Evolutionary conservation across 768 basidiomycete species (phyloP).

Genomic region (Phanerodontia chrysosporium): DNA sequence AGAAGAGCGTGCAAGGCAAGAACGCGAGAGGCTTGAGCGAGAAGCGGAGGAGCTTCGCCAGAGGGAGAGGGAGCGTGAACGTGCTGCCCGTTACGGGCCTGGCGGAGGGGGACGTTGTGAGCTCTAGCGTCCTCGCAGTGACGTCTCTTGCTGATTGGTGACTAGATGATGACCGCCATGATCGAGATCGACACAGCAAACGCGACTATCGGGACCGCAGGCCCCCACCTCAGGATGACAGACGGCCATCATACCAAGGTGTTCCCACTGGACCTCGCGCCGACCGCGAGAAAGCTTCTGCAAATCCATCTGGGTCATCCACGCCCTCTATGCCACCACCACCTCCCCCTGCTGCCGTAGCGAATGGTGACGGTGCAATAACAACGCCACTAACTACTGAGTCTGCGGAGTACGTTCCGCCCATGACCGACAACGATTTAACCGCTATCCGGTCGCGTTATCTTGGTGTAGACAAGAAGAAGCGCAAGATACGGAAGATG

Average conservation of each 20-base stretch:
- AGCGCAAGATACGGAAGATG: slow-evolving; percentile 91
- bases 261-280: slow-evolving; percentile 85
- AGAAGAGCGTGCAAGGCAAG: slow-evolving; percentile 54
- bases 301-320: slow-evolving; percentile 26
- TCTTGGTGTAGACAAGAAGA: slow-evolving; percentile 91
- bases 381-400: slow-evolving; percentile 26
- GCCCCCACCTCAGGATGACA: slow-evolving; percentile 25
- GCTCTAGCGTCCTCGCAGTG: slow-evolving; percentile 9
- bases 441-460: slow-evolving; percentile 87
- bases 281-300: slow-evolving; percentile 48
- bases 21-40: slow-evolving; percentile 70
- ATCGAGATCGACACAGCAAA: slow-evolving; percentile 33
- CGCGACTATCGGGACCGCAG: slow-evolving; percentile 29
- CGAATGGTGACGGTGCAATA: slow-evolving; percentile 10
- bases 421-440: slow-evolving; percentile 79
- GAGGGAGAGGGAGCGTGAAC: slow-evolving; percentile 41
- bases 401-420: slow-evolving; percentile 44
- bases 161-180: slow-evolving; percentile 36
- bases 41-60: slow-evolving; percentile 67
- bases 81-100: slow-evolving; percentile 37
- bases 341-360: slow-evolving; percentile 24
- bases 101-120: slow-evolving; percentile 39
- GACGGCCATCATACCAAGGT: slow-evolving; percentile 43
- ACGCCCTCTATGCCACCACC: slow-evolving; percentile 50
- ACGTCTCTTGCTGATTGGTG: neutral